phyloP scores from a whole-genome alignment of 2,329 filamentous ascomycete genomes.

The Oidium heveae region DNA sequence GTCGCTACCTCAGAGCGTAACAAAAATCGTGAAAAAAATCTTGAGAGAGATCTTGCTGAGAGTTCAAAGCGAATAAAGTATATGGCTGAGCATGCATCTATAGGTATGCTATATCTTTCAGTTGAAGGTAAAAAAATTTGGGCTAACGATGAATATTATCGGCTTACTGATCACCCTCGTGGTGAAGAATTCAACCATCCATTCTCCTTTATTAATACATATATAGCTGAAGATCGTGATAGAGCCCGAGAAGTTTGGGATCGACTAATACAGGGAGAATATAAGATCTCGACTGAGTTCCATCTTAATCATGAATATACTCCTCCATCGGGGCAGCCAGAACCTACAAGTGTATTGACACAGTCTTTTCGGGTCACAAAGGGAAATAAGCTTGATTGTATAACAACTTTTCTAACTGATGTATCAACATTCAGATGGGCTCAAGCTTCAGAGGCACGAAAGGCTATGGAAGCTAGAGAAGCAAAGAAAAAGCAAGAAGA shows the following conservation, averaged over 20 bases:
- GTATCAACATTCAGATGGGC: conserved; percentile 12
- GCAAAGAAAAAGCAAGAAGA: conserved; percentile 49
- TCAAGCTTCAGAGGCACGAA: conserved; percentile 16
- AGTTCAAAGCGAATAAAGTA: conserved; percentile 7
- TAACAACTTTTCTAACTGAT: conserved; percentile 12
- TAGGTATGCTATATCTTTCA: conserved; percentile 10
- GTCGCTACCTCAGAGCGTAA: conserved; percentile 8
- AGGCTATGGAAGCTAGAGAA: conserved; percentile 26
- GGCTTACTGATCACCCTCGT: conserved; percentile 6
- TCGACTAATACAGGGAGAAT: conserved; percentile 5
- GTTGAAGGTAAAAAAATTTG: conserved; percentile 8
- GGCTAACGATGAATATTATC: conserved; percentile 11
- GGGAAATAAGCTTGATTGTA: conserved; percentile 6
- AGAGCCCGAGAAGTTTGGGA: conserved; percentile 6
- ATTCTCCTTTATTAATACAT: conserved; percentile 7
- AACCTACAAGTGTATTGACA: conserved; percentile 7
- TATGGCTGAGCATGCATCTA: conserved; percentile 11
- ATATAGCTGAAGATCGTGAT: conserved; percentile 7
- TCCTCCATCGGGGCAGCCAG: conserved; percentile 9
- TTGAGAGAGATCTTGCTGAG: conserved; percentile 7
- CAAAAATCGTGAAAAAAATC: conserved; percentile 4
- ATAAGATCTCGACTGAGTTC: conserved; percentile 7
- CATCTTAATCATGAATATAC: conserved; percentile 9
- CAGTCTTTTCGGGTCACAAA: conserved; percentile 8
- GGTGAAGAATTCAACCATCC: conserved; percentile 4